These are phyloP conservation scores for Pythium myriotylum DNA, from an alignment of 352 stramenopile genomes.

Conservation along the genomic window DNA sequence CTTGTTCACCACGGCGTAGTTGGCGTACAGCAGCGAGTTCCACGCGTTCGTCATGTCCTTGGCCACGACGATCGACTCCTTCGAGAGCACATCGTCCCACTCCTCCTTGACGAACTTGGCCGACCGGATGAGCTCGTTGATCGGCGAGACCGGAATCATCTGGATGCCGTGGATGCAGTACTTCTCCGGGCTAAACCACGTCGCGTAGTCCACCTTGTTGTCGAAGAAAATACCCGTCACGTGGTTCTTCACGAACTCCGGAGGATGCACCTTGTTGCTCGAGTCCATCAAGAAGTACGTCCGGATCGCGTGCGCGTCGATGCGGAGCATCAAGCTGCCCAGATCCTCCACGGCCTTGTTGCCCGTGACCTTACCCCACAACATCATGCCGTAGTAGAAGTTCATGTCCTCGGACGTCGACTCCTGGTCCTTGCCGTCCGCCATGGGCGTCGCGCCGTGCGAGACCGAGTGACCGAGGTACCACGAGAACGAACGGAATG, in stretches of 20 bases:
- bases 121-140: constrained; percentile 70
- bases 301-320: constrained; percentile 60
- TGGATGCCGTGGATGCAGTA: constrained; percentile 82
- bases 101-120: constrained; percentile 65
- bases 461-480: constrained; percentile 79
- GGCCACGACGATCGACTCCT: constrained; percentile 50
- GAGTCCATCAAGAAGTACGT: constrained; percentile 74
- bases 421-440: constrained; percentile 76
- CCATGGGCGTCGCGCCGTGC: constrained; percentile 57
- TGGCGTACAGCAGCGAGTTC: constrained; percentile 73
- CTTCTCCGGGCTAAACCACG: constrained; percentile 68
- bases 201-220: constrained; percentile 77
- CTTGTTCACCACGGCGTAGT: constrained; percentile 63
- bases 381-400: constrained; percentile 78
- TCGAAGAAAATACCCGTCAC: constrained; percentile 84
- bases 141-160: constrained; percentile 75
- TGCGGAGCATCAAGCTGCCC: constrained; percentile 72
- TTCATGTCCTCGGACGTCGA: constrained; percentile 82
- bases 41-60: constrained; percentile 50
- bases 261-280: constrained; percentile 64
- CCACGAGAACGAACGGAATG: constrained; percentile 79
- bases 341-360: constrained; percentile 65
- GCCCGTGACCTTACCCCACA: constrained; percentile 66
- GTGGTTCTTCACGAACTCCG: constrained; percentile 66
- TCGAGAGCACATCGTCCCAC: constrained; percentile 75